phyloP scores from a whole-genome alignment of 2,329 filamentous ascomycete genomes.

The Pseudocercospora eumusae region DNA sequence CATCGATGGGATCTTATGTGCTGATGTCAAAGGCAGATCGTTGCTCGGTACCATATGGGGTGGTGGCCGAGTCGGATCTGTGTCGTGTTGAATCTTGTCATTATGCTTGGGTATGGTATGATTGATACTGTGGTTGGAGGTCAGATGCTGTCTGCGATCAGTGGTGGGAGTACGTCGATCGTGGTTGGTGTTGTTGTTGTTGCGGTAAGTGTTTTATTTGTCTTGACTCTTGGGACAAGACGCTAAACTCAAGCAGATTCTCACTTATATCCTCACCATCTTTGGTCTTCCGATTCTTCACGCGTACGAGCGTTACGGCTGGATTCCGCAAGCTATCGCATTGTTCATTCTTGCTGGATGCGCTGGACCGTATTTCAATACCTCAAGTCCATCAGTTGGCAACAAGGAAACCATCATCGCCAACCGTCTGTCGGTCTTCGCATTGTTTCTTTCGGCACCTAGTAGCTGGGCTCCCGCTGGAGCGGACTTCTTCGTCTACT shows the following conservation, averaged over 20 bases:
- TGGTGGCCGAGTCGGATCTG: constrained; percentile 59
- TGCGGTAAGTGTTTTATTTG: constrained; percentile 6
- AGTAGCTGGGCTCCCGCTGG: constrained; percentile 38
- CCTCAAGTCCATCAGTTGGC: constrained; percentile 35
- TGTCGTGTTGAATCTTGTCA: constrained; percentile 56
- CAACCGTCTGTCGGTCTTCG: constrained; percentile 37
- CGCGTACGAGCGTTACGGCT: constrained; percentile 46
- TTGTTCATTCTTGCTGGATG: constrained; percentile 46
- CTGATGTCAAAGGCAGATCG: constrained; percentile 34
- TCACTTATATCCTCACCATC: constrained; percentile 23
- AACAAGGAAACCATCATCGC: constrained; percentile 37
- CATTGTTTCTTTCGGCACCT: constrained; percentile 21
- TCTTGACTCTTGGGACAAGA: not conserved
- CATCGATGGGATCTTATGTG: not conserved
- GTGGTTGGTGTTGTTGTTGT: constrained; percentile 60
- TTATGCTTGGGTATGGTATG: constrained; percentile 59
- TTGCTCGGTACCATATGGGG: constrained; percentile 56
- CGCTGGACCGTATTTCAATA: constrained; percentile 44
- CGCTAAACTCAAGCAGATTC: constrained; percentile 11
- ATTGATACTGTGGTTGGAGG: constrained; percentile 63
- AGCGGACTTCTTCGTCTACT: constrained; percentile 49
- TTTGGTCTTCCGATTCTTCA: constrained; percentile 42
- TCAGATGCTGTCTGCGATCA: constrained; percentile 62
- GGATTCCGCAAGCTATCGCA: constrained; percentile 45
- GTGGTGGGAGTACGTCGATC: constrained; percentile 53